Percentiles rank a stretch among this genome's conserved stretches.
Evolutionary conservation across 805 yeast species (phyloP).

Genomic region (Wickerhamomyces silvicola): DNA sequence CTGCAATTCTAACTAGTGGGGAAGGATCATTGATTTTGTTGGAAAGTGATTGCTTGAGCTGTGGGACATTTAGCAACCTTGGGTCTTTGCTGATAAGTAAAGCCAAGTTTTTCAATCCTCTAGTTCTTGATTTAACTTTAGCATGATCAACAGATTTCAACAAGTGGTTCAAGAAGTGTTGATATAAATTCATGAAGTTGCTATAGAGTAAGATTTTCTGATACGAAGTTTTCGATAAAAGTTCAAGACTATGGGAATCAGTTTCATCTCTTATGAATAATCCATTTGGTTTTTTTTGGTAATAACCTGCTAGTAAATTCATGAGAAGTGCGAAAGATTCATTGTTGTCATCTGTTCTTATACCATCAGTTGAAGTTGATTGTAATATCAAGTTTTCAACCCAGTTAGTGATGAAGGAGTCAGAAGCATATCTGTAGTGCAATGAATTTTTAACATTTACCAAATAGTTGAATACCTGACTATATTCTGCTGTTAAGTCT

Average conservation of each 20-base stretch:
- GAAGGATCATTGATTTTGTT: constrained; percentile 51
- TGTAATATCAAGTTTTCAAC: constrained; percentile 8
- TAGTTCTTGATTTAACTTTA: constrained; percentile 47
- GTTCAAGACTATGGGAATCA: neutral
- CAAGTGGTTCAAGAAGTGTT: constrained; percentile 44
- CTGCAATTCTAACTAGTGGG: constrained; percentile 71
- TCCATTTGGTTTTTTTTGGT: constrained; percentile 3
- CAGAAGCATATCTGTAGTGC: constrained; percentile 1
- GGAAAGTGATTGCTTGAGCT: constrained; percentile 46
- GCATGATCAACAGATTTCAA: constrained; percentile 41
- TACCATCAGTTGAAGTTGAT: no score
- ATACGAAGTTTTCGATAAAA: neutral
- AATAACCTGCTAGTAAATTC: constrained; percentile 1
- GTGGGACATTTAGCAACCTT: constrained; percentile 39
- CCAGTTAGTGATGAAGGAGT: constrained; percentile 18
- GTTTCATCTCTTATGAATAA: neutral
- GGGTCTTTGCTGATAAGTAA: constrained; percentile 48
- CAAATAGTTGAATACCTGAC: constrained; percentile 5
- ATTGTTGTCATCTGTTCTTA: no score
- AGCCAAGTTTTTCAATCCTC: constrained; percentile 61
- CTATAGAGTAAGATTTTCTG: constrained; percentile 7
- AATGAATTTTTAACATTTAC: neutral
- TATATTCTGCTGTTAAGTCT: constrained; percentile 1
- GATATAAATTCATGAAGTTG: constrained; percentile 32
- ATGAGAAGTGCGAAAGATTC: no score